Evolutionary conservation across 2,329 filamentous ascomycete genomes (phyloP).

Genomic region (Pseudogymnoascus pannorum): DNA sequence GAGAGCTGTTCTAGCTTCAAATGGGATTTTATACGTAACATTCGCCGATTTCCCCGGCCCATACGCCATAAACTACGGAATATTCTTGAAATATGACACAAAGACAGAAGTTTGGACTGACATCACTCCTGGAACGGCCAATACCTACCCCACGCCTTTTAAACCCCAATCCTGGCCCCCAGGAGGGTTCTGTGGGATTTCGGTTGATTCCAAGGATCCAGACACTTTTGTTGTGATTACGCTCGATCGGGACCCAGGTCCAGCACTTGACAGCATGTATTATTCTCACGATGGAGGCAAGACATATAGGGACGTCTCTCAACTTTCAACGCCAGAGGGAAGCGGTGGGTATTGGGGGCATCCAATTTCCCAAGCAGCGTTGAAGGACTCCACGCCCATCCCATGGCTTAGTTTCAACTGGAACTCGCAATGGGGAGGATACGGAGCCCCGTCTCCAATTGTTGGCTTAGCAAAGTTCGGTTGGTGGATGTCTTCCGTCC

Average conservation of each 20-base stretch:
- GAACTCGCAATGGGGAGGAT: slow-evolving; percentile 14
- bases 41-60: neutral
- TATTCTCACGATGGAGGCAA: slow-evolving; percentile 14
- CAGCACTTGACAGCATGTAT: slow-evolving; percentile 17
- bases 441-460: slow-evolving; percentile 18
- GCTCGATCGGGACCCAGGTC: slow-evolving; percentile 15
- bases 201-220: slow-evolving; percentile 14
- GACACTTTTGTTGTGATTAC: slow-evolving; percentile 16
- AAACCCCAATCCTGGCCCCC: slow-evolving; percentile 15
- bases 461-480: slow-evolving; percentile 13
- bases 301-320: slow-evolving; percentile 16
- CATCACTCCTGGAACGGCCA: neutral
- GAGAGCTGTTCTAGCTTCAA: slow-evolving; percentile 10
- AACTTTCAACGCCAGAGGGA: slow-evolving; percentile 12
- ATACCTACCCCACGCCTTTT: slow-evolving; percentile 14
- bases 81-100: neutral
- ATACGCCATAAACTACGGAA: neutral
- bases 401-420: slow-evolving; percentile 17
- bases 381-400: slow-evolving; percentile 14
- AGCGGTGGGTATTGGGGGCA: slow-evolving; percentile 14
- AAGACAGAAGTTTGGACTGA: slow-evolving; percentile 2
- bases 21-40: neutral
- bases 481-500: neutral
- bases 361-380: slow-evolving; percentile 17
- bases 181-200: slow-evolving; percentile 15